These are phyloP conservation scores for Plantago coronopus DNA, from an alignment of 305 asterid species.

Conservation along the genomic window DNA sequence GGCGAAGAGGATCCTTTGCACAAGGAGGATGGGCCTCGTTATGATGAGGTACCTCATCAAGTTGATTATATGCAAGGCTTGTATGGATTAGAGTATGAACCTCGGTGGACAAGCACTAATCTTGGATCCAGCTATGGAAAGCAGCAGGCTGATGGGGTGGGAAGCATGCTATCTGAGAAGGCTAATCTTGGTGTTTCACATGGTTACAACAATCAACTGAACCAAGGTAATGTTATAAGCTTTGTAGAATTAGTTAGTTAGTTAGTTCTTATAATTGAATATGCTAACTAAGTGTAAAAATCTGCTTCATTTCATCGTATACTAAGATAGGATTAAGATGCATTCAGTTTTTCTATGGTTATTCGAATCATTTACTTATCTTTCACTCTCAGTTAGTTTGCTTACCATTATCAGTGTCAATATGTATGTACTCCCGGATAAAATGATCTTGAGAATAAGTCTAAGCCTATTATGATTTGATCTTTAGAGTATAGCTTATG, in stretches of 20 bases:
- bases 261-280: not conserved
- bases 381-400: not conserved
- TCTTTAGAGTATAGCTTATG: no score
- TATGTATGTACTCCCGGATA: not conserved
- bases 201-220: slow-evolving; percentile 31
- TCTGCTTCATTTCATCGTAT: not conserved
- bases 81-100: slow-evolving; percentile 52
- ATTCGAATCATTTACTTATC: no score
- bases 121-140: slow-evolving; percentile 44
- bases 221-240: no score
- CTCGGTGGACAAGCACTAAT: slow-evolving; percentile 37
- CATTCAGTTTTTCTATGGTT: no score
- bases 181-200: slow-evolving; percentile 33
- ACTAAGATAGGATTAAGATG: no score
- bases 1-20: slow-evolving; percentile 32
- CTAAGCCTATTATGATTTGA: no score
- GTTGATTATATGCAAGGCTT: slow-evolving; percentile 49
- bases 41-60: slow-evolving; percentile 44
- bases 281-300: not conserved
- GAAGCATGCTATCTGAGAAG: slow-evolving; percentile 33
- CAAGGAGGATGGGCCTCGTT: slow-evolving; percentile 34
- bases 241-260: not conserved
- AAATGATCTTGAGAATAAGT: not conserved
- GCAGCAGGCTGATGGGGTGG: slow-evolving; percentile 34
- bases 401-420: not conserved